Evolutionary conservation across 1,139 yeast genomes (phyloP), one percentile per base, ranked within the genome.

Genomic region (Spathaspora sp.): DNA sequence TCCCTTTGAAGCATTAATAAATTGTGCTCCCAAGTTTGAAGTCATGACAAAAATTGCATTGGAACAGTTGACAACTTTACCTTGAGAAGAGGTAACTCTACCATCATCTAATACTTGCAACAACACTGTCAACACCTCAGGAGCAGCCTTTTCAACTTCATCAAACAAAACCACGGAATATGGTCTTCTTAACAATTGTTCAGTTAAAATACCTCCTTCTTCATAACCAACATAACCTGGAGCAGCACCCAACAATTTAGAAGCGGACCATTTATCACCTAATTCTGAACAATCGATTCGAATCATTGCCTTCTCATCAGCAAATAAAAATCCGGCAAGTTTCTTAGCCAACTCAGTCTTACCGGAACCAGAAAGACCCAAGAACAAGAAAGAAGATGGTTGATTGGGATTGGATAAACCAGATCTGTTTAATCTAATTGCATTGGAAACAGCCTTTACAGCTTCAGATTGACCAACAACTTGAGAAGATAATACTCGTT

Each of bases 141-240:
- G 99, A 2, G 97, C 96, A n/a, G 99, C 99, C 70, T 93, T 93
- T 63, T 93, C 99, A 48, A 93, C 96, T 70, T 93, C 99, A 70
- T 93, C 99, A 61, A 93, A 93, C 54, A 93, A 75, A 26, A 93
- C 80, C 24, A 95, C 99, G 4, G 98, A 88, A 72, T 93, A 95
- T 45, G 99, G 99, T 53, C 87, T 84, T 63, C 97, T 82, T 51
- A 89, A 78, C 51, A 93, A 76, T 50, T 95, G 96, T 60, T 93
- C 96, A 2, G 99, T 93, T 56, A 93, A 78, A 56, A 91, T 82
- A 56, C 99, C 99, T 65, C 99, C 98, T 66, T 93, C 97, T 65
- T 91, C 98, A 64, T 89, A 93, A 38, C 99, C 99, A 58, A 93
- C 89, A 63, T 93, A 95, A 59, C 99, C 99, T 1, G 99, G 97